These are phyloP conservation scores for Hypoxylon intermedium DNA, from an alignment of 495 filamentous ascomycete species.

Conservation along the genomic window DNA sequence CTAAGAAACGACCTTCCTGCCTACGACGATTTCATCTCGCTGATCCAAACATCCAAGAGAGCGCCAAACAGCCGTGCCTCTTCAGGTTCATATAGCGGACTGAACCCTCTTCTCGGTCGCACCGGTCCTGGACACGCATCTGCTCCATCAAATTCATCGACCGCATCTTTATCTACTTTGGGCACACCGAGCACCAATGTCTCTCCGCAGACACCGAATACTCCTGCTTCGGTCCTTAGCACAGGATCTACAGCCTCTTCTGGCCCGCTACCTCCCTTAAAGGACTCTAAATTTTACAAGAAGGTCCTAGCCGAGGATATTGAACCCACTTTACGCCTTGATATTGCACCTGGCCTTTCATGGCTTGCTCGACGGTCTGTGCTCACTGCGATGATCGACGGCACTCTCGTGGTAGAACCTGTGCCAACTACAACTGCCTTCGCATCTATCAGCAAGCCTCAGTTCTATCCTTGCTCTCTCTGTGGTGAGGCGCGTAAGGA, in stretches of 20 bases:
- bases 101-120: conserved; percentile 59
- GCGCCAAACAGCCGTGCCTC: conserved; percentile 64
- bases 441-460: conserved; percentile 62
- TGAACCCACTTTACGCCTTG: conserved; percentile 89
- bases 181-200: conserved; percentile 46
- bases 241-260: conserved; percentile 43
- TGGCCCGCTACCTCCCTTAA: conserved; percentile 59
- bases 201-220: conserved; percentile 60
- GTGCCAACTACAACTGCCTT: conserved; percentile 62
- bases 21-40: conserved; percentile 83
- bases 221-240: conserved; percentile 57
- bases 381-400: conserved; percentile 79
- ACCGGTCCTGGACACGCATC: conserved; percentile 57
- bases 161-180: conserved; percentile 49
- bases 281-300: conserved; percentile 95
- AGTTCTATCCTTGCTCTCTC: conserved; percentile 77
- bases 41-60: conserved; percentile 72
- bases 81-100: conserved; percentile 71
- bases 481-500: conserved; percentile 83
- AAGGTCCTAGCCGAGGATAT: conserved; percentile 86
- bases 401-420: conserved; percentile 89
- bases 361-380: conserved; percentile 90
- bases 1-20: conserved; percentile 80
- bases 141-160: conserved; percentile 51
- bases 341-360: conserved; percentile 86